Percentiles rank a stretch among this genome's conserved stretches.
These are phyloP conservation scores for Neltuma alba DNA, from an alignment of 306 rosid species.

Conservation along the genomic window DNA sequence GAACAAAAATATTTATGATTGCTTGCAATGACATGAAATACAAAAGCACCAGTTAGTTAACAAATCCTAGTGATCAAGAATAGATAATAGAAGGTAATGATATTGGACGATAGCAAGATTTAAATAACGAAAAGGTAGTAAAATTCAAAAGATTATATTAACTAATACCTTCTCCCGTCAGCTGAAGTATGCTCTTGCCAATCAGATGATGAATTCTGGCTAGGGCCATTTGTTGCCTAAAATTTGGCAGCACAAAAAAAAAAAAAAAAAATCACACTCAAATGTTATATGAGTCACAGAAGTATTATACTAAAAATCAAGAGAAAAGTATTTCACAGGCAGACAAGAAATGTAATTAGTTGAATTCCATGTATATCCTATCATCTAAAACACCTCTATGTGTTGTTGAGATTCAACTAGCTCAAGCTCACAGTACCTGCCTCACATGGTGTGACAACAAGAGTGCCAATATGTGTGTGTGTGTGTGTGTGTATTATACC, in stretches of 20 bases:
- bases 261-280: slow-evolving; percentile 9
- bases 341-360: slow-evolving; percentile 14
- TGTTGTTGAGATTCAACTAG: slow-evolving; percentile 12
- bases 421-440: slow-evolving; percentile 25
- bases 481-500: no score
- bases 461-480: background rate
- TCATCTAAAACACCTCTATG: background rate
- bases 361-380: slow-evolving; percentile 8
- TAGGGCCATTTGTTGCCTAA: slow-evolving; percentile 57
- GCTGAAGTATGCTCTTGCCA: slow-evolving; percentile 95
- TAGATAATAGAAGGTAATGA: background rate
- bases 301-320: slow-evolving; percentile 11
- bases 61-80: slow-evolving; percentile 18
- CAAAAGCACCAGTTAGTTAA: slow-evolving; percentile 31
- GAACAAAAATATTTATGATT: slow-evolving; percentile 23
- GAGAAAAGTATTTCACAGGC: slow-evolving; percentile 5
- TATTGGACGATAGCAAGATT: slow-evolving; percentile 11
- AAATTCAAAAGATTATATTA: slow-evolving; percentile 14
- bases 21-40: slow-evolving; percentile 21
- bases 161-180: slow-evolving; percentile 90
- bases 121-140: slow-evolving; percentile 9
- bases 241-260: slow-evolving; percentile 33
- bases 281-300: slow-evolving; percentile 20
- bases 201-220: slow-evolving; percentile 73
- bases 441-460: slow-evolving; percentile 13